These are phyloP conservation scores for Microcera coccophila DNA, from an alignment of 2,329 filamentous ascomycete species.

Conservation along the genomic window DNA sequence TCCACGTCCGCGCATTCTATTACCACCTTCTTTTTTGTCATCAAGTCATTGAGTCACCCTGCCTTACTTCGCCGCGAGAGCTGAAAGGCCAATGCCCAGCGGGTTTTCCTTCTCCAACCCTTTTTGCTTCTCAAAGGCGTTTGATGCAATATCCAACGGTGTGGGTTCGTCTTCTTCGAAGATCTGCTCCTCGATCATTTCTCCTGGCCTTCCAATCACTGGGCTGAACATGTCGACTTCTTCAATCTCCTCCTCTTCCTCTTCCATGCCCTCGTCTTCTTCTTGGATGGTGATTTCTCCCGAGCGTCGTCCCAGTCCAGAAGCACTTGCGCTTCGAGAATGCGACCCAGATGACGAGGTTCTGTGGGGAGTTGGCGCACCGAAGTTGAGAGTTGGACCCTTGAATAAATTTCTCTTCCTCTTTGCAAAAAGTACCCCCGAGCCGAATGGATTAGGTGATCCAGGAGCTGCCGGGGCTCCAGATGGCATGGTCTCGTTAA, in stretches of 20 bases:
- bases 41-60: constrained; percentile 22
- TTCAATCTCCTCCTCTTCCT: constrained; percentile 47
- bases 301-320: constrained; percentile 61
- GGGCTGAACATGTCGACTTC: constrained; percentile 59
- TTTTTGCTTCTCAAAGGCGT: not conserved
- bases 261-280: constrained; percentile 52
- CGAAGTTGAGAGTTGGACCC: constrained; percentile 64
- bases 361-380: constrained; percentile 30
- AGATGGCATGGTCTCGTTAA: constrained; percentile 56
- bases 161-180: constrained; percentile 39
- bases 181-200: constrained; percentile 45
- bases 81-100: not conserved
- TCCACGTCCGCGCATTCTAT: not conserved
- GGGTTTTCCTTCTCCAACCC: not conserved
- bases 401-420: constrained; percentile 79
- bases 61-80: not conserved
- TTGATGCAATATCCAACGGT: constrained; percentile 8
- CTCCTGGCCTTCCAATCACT: constrained; percentile 42
- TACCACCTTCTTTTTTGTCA: constrained; percentile 8
- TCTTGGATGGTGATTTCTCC: constrained; percentile 72
- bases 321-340: constrained; percentile 59
- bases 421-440: constrained; percentile 72
- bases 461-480: constrained; percentile 38
- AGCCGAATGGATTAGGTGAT: constrained; percentile 56
- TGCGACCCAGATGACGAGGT: constrained; percentile 39